Conservation (phyloP, 2,329 filamentous ascomycete species). For the Pseudocercospora fijiensis region DNA sequence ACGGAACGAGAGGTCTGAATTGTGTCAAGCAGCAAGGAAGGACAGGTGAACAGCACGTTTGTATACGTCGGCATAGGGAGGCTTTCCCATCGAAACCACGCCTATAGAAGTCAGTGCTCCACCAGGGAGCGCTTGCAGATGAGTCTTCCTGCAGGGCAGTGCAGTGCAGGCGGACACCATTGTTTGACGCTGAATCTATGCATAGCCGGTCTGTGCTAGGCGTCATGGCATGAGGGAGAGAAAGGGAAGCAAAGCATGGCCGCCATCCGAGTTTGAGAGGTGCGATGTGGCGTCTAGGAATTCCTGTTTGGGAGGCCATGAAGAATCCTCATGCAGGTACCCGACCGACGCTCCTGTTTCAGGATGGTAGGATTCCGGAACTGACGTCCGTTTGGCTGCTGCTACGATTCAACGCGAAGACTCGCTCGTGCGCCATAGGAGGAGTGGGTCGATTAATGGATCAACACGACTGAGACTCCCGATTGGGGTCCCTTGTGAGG, state of each 20-base stretch:
- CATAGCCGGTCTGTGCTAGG: constrained; percentile 16
- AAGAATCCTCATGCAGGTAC: constrained; percentile 18
- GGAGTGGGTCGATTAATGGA: too few relatives aligned
- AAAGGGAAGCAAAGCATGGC: constrained; percentile 20
- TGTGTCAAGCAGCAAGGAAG: constrained; percentile 22
- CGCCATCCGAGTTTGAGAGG: constrained; percentile 21
- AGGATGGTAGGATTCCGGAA: constrained; percentile 5
- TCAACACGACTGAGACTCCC: neutral
- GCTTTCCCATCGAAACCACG: constrained; percentile 3
- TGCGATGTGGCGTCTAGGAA: constrained; percentile 18
- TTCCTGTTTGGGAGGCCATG: constrained; percentile 12
- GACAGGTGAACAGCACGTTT: constrained; percentile 40
- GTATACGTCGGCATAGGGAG: constrained; percentile 29
- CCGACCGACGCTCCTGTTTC: constrained; percentile 16
- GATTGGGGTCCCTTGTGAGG: neutral
- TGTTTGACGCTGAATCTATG: constrained; percentile 21
- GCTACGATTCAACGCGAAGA: neutral
- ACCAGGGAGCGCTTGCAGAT: constrained; percentile 17
- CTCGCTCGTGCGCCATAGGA: neutral
- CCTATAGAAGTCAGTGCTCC: constrained; percentile 12
- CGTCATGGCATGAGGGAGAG: constrained; percentile 21
- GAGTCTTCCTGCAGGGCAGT: constrained; percentile 4
- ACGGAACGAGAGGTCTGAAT: constrained; percentile 11
- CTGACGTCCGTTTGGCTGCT: constrained; percentile 3
- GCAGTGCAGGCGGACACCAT: constrained; percentile 9